Evolutionary conservation across 148 eudicot genomes (phyloP).

Genomic region (Oxyria digyna): DNA sequence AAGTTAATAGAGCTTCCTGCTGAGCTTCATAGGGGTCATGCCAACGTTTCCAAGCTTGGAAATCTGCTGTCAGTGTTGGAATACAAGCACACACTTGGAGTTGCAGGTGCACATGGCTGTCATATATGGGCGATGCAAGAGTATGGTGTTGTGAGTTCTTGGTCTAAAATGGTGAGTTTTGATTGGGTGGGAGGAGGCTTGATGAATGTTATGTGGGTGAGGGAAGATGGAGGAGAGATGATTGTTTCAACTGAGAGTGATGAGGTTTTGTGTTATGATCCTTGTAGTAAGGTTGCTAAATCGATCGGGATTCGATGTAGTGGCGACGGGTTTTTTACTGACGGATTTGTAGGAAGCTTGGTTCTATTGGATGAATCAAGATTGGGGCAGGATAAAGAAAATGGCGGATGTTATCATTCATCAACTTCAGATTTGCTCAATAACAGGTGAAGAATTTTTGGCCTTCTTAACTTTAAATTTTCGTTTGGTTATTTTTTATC

Average conservation of each 20-base stretch:
- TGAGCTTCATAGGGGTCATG: background rate
- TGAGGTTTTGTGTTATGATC: background rate
- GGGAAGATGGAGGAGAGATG: background rate
- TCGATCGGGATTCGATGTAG: background rate
- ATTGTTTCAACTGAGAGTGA: background rate
- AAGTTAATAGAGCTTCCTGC: background rate
- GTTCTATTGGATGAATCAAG: background rate
- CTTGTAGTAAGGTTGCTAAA: background rate
- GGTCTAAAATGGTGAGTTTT: background rate
- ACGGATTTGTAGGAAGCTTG: background rate
- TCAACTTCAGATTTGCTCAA: background rate
- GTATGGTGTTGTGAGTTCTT: background rate
- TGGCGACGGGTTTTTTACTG: background rate
- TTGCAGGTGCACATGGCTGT: background rate
- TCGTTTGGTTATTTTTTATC: too few species aligned
- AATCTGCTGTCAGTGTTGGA: background rate
- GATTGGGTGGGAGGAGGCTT: background rate
- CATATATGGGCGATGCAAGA: slow-evolving; percentile 3
- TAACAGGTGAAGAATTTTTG: too few species aligned
- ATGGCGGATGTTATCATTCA: background rate
- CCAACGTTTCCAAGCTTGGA: background rate
- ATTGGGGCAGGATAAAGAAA: background rate
- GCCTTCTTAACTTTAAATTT: too few species aligned
- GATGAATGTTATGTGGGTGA: slow-evolving; percentile 2
- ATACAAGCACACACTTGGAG: background rate